Base-by-base conservation (phyloP, 805 yeast species). In the Wickerhamomyces queroliae region DNA sequence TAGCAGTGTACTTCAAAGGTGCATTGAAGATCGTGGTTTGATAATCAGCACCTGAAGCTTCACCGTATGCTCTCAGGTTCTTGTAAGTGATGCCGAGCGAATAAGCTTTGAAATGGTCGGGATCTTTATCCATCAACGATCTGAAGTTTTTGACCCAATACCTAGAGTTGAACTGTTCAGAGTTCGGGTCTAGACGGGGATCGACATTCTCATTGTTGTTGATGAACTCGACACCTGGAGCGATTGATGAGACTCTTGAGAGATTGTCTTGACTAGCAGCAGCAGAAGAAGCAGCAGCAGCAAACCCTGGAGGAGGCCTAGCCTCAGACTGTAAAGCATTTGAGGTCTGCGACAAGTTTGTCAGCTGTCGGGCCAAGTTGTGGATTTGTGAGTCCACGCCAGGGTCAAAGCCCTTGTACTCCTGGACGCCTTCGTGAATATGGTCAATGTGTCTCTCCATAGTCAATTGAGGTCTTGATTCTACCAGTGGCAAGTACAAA, bases 61-160 rank as follows among this genome's bases (percentile, higher is more conserved):
- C 62, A 46, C 91, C 91, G 40, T 66, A 74, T 4, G 84, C 85
- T 40, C 78, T 61, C 47, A 83, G 62, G 49, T 79, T 60, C 43
- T 73, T 67, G 65, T 75, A 84, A 2, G 78, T 64, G 31, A 82
- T 63, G 10, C 87, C 80, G 38, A 80, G 61, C 19, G 71, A 67
- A 34, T 75, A 63, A 21, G 79, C 77, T 50, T 73, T 72, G 55
- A 74, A 80, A 52, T 76, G 69, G 4, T 78, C 87, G 1, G 78
- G 76, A 50, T 81, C 84, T 8, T 70, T 58, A 31, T 70, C 72
- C 53, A 58, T 61, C 41, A 81, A 53, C 37, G 68, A 64, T 44
- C 72, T 66, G 64, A 83, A 61, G 50, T 80, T 78, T 51, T 72
- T 70, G 42, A 81, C 74, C 89, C 90, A 83, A 44, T 68, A 73